Evolutionary conservation across 2,329 filamentous ascomycete genomes (phyloP), one percentile per base, ranked within the genome.

Genomic region (Falciphora oryzae): DNA sequence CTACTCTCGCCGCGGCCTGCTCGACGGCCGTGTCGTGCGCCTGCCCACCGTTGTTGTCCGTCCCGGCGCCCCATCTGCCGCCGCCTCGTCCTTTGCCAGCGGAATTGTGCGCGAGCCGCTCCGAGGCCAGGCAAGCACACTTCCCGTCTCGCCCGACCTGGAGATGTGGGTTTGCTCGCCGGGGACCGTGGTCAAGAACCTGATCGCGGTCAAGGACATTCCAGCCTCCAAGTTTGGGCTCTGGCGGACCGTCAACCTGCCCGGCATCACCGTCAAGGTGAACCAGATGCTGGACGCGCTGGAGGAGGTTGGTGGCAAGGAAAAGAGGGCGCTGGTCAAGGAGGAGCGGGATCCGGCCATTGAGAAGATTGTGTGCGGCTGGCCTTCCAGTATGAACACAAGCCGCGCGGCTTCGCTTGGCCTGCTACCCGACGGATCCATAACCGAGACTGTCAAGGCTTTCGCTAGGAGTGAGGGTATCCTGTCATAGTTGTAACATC

Each of bases 81-180:
- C 82, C 1, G 82, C 82, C n/a, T 82, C 80, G 1, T 82, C 80
- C 0, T 85, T 84, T 66, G 77, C 83, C 4, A 81, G 76, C 5
- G 82, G 82, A 4, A 83, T 85, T 69, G 81, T 84, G 60, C 75
- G 82, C 13, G 82, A 85, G 69, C 81, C 82, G 0, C 72, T 85
- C 31, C 68, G 71, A 22, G 83, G 83, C 16, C 72, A 78, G 57
- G 73, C 77, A n/a, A 81, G 77, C 38, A 68, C 79, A 0, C 77
- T 85, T 0, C 79, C 83, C 2, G 44, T 62, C 14, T 50, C 60
- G 38, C 60, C 50, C 5, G 38, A 62, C 35, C 76, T 82, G 35
- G 75, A 79, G 18, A 79, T 79, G 16, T 84, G 82, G 81, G 73
- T 85, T 11, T 84, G 81, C 69, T 83, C 81, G 59, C 82, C 82